Base-by-base conservation (phyloP, 2,329 filamentous ascomycete genomes). In the Ophiostoma angusticollis region DNA sequence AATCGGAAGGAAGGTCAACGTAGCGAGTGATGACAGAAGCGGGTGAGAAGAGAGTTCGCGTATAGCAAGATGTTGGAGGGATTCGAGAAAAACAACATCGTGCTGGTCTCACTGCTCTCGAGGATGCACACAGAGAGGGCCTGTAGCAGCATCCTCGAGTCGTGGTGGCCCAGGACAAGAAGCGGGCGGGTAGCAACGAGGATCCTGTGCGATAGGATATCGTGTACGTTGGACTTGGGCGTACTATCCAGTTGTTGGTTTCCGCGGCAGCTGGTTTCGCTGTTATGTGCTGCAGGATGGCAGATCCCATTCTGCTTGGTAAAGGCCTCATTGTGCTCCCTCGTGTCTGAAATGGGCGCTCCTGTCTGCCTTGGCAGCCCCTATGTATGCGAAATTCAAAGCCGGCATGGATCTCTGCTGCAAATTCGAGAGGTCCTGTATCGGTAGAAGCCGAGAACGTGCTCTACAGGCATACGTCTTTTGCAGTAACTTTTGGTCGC, bases 1-100 rank as follows among this genome's bases (percentile, higher is more conserved):
- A 80, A 40, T 64, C 60, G 17, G 58, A 58, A 0, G 74, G 75
- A n/a, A 80, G 56, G 36, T 75, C 61, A 41, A 69, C 62, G 51
- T 76, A 80, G 45, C 67, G 56, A n/a, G 59, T 67, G 42, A 73
- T 58, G 36, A 67, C 50, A 17, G 51, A 46, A 37, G 51, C 52
- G 19, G 43, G 52, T 22, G 42, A 48, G 40, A 56, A 60, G 27
- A 57, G 29, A 6, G 48, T 53, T 33, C 51, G 57, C 11, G 45
- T 16, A n/a, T n/a, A n/a, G n/a, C n/a, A n/a, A n/a, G n/a, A n/a
- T n/a, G n/a, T n/a, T n/a, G n/a, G n/a, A 8, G 16, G 17, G 9
- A 24, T 9, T 17, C 2, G 37, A 28, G 22, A 33, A 24, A 23
- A 13, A 31, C 14, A 17, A 29, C 18, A 14, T 21, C 17, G 12